These are phyloP conservation scores for Podila minutissima DNA, from an alignment of 192 early-diverging fungal genomes.

Conservation along the genomic window DNA sequence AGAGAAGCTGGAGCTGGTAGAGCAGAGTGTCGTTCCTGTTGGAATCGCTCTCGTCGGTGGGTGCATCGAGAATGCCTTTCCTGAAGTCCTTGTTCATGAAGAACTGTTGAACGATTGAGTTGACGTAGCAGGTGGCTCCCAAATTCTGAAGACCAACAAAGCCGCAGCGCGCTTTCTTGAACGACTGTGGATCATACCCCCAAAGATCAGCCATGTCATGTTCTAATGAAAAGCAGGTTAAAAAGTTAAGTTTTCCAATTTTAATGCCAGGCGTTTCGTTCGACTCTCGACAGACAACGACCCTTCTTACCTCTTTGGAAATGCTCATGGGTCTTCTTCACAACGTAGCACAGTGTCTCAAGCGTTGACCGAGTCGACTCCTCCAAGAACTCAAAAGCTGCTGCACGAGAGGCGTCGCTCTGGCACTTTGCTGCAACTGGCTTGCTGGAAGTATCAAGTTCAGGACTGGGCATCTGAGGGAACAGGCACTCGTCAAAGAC, in stretches of 20 bases:
- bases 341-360: slow-evolving; percentile 40
- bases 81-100: slow-evolving; percentile 65
- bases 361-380: slow-evolving; percentile 31
- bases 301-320: slow-evolving; percentile 46
- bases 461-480: neutral
- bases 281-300: neutral
- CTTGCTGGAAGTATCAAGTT: neutral
- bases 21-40: slow-evolving; percentile 57
- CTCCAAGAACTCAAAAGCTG: slow-evolving; percentile 50
- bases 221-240: slow-evolving; percentile 1
- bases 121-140: slow-evolving; percentile 75
- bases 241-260: neutral
- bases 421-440: slow-evolving; percentile 45
- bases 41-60: slow-evolving; percentile 27
- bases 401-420: slow-evolving; percentile 48
- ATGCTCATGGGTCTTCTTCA: slow-evolving; percentile 40
- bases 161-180: slow-evolving; percentile 50
- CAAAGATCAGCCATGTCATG: slow-evolving; percentile 51
- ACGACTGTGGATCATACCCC: slow-evolving; percentile 56
- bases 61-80: slow-evolving; percentile 55
- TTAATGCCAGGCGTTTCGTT: neutral
- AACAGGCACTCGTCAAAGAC: slow-evolving; percentile 58
- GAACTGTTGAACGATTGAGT: slow-evolving; percentile 69
- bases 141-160: slow-evolving; percentile 67
- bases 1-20: slow-evolving; percentile 61